Conservation (phyloP, 2,329 filamentous ascomycete species). For the Aaosphaeria pasadenensis region DNA sequence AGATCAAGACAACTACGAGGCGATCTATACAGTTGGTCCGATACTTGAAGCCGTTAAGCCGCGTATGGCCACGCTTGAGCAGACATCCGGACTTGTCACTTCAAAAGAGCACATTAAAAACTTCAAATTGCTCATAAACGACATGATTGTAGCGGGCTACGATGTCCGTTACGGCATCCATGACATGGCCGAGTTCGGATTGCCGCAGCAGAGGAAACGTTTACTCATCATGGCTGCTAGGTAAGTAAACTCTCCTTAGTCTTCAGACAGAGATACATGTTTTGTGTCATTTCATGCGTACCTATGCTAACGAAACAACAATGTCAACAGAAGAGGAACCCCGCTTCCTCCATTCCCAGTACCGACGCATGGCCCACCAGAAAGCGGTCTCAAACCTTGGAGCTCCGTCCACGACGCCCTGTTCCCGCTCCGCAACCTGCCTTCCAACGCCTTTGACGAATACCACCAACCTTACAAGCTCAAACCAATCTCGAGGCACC, state of each 20-base stretch:
- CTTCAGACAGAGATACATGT: neutral
- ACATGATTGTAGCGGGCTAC: conserved; percentile 17
- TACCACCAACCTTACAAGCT: conserved; percentile 16
- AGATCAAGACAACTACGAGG: conserved; percentile 19
- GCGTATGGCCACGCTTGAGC: conserved; percentile 14
- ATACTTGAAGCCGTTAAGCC: conserved; percentile 14
- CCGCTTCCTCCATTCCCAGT: conserved; percentile 30
- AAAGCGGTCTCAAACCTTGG: conserved; percentile 17
- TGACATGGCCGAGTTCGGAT: conserved; percentile 16
- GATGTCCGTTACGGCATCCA: conserved; percentile 19
- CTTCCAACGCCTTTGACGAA: conserved; percentile 1
- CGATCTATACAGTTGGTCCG: conserved; percentile 13
- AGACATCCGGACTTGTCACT: conserved; percentile 11
- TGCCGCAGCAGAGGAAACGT: conserved; percentile 22
- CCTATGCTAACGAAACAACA: neutral
- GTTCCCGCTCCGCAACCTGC: conserved; percentile 1
- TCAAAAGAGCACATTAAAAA: conserved; percentile 7
- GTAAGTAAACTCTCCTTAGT: conserved; percentile 8
- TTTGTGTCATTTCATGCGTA: neutral
- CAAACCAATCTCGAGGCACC: conserved; percentile 1
- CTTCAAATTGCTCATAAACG: conserved; percentile 13
- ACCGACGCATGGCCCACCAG: conserved; percentile 16
- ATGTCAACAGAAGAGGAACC: conserved; percentile 3
- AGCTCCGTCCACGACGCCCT: conserved; percentile 20
- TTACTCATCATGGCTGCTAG: conserved; percentile 25